Base-by-base conservation (phyloP, 164 flowering plant species). In the Aristolochia fimbriata region DNA sequence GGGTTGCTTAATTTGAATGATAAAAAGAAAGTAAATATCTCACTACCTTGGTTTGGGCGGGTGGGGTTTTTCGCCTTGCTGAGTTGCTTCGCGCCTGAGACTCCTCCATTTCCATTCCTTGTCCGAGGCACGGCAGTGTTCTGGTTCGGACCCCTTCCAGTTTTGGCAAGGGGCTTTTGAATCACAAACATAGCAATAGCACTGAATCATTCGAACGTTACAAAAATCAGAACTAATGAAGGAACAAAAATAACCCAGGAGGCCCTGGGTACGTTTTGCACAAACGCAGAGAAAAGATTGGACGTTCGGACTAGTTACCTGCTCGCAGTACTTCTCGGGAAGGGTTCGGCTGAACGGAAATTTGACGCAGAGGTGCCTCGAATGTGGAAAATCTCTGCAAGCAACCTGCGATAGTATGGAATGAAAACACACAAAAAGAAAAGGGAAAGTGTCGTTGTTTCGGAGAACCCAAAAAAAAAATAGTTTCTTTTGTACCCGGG, bases 321-420 rank as follows among this genome's bases (percentile, higher is more conserved):
- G 50, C 16, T 41, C 2, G 51, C 65, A 62, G 24, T 11, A 53
- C 50, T 41, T 53, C 30, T 62, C 51, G 24, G 52, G 65, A 21
- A 58, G 51, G 2, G 65, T 62, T 27, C 10, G 21, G 50, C 19
- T 24, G 57, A 62, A 62, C 12, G 65, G 65, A 6, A 62, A 62
- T 13, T 54, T 41, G 3, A 23, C 65, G 43, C 65, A 62, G 31
- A 62, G 65, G n/a, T 62, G 65, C 58, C 65, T 53, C 24, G 65
- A n/a, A 53, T 62, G 65, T 21, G 65, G 65, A 53, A 52, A 62
- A 62, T 62, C 65, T 53, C 65, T 53, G 27, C 58, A 54, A 14
- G 65, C 65, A 50, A 62, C 51, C 65, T 62, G 37, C 15, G 19
- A 60, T 9, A n/a, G n/a, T 21, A 16, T 45, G 22, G 8, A 15